Evolutionary conservation across 2,329 filamentous ascomycete species (phyloP).

Genomic region (Herpotrichia juniperi): DNA sequence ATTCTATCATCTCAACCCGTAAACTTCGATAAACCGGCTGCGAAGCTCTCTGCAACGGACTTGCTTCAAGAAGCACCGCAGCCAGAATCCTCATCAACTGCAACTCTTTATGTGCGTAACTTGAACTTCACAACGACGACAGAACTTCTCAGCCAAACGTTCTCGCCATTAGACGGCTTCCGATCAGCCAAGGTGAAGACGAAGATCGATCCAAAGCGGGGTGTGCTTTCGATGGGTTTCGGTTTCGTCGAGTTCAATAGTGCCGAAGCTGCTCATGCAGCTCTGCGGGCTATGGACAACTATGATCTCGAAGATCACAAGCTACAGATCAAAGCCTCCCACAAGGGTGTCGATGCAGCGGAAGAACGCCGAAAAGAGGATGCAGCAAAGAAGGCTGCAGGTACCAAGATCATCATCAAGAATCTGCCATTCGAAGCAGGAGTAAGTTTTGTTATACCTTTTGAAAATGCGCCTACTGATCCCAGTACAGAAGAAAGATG

Average conservation of each 20-base stretch:
- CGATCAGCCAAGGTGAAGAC: constrained; percentile 90
- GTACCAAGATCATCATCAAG: constrained; percentile 96
- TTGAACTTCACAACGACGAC: constrained; percentile 90
- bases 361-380: constrained; percentile 86
- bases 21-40: constrained; percentile 28
- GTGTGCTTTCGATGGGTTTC: constrained; percentile 94
- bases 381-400: constrained; percentile 77
- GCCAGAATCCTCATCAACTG: constrained; percentile 65
- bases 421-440: constrained; percentile 92
- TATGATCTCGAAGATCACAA: constrained; percentile 86
- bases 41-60: constrained; percentile 71
- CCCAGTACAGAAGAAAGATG: constrained; percentile 75
- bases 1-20: constrained; percentile 43
- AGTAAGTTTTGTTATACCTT: constrained; percentile 23
- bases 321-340: constrained; percentile 82
- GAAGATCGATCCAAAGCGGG: constrained; percentile 89
- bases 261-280: constrained; percentile 78
- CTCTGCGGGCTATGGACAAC: constrained; percentile 85
- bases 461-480: constrained; percentile 22
- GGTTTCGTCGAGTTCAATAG: constrained; percentile 90
- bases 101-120: constrained; percentile 92
- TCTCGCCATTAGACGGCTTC: constrained; percentile 84
- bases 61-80: constrained; percentile 65
- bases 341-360: constrained; percentile 85
- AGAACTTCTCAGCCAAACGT: constrained; percentile 74